phyloP scores from a whole-genome alignment of 352 stramenopile species.

The Plasmopara halstedii region DNA sequence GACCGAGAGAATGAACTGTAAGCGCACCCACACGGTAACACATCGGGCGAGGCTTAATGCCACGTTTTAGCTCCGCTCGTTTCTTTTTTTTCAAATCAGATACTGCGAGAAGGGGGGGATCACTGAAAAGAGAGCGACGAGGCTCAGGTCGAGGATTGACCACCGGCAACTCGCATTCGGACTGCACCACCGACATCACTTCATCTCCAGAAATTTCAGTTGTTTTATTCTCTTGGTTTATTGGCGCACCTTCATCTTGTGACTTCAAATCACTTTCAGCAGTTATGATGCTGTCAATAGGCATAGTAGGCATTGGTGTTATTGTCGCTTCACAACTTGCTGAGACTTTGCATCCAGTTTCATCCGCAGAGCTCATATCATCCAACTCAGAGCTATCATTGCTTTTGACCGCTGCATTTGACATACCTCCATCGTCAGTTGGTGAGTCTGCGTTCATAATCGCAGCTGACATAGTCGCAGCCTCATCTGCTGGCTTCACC shows the following conservation, averaged over 20 bases:
- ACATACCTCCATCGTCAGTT: conserved; percentile 2
- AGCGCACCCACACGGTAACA: conserved; percentile 68
- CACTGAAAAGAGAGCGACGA: conserved; percentile 34
- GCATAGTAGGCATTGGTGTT: neutral
- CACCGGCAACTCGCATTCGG: conserved; percentile 30
- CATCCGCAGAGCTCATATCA: neutral
- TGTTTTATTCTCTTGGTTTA: conserved; percentile 4
- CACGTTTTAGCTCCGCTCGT: conserved; percentile 27
- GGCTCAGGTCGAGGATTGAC: conserved; percentile 40
- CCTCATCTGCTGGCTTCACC: neutral
- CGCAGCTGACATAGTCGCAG: neutral
- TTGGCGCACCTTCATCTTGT: neutral
- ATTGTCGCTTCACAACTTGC: neutral
- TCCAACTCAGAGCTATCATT: neutral
- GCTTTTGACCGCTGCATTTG: neutral
- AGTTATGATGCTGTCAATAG: neutral
- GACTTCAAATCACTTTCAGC: neutral
- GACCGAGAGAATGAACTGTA: conserved; percentile 72
- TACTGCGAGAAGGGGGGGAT: conserved; percentile 30
- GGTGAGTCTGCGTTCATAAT: neutral
- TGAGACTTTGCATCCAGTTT: conserved; percentile 1
- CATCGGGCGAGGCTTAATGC: conserved; percentile 33
- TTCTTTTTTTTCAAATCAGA: conserved; percentile 66
- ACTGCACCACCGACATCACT: neutral
- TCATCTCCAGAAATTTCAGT: neutral